Conservation (phyloP, 257 asterid genomes). For the Solanum pennellii region DNA sequence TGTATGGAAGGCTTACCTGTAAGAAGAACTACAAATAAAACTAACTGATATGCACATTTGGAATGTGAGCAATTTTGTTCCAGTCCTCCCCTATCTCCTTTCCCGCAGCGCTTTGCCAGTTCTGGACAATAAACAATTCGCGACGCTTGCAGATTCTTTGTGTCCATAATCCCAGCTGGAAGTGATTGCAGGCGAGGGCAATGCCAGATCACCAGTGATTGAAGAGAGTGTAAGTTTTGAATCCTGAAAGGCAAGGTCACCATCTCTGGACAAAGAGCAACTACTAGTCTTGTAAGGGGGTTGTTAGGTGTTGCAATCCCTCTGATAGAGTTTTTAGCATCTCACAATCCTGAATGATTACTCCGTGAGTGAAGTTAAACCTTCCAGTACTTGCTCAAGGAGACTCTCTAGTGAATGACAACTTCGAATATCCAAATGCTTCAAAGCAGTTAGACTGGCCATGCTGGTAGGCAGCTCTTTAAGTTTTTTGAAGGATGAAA, state of each 20-base stretch:
- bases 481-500: background rate
- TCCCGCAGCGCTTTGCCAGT: background rate
- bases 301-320: background rate
- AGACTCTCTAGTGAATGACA: background rate
- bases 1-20: background rate
- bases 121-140: background rate
- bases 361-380: background rate
- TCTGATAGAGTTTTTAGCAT: background rate
- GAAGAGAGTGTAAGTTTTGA: background rate
- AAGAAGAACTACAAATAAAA: background rate
- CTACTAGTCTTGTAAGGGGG: background rate
- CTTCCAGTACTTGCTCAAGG: background rate
- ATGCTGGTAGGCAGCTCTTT: background rate
- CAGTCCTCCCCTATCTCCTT: background rate
- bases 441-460: background rate
- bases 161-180: background rate
- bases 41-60: background rate
- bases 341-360: background rate
- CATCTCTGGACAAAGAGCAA: background rate
- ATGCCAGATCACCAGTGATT: background rate
- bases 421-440: background rate
- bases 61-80: background rate
- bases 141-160: background rate
- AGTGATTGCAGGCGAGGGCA: background rate
- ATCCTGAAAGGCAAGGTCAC: background rate